phyloP scores from a whole-genome alignment of 2,329 filamentous ascomycete species.

The Alternaria infectoria region DNA sequence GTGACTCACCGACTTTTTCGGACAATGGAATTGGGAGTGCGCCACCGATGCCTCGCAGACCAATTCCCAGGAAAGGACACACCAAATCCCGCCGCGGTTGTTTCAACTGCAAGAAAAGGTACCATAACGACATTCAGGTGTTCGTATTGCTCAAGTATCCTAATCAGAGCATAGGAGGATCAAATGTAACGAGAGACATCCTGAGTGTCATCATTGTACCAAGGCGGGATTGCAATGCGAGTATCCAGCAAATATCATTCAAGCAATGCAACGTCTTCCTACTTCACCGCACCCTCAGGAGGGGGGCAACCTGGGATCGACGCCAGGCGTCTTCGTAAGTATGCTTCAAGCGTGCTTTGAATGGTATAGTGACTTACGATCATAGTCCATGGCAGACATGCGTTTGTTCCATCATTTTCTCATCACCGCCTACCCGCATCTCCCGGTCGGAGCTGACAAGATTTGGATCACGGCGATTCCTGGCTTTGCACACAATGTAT shows the following conservation, averaged over 20 bases:
- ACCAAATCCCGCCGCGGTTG: slow-evolving; percentile 71
- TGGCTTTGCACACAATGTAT: slow-evolving; percentile 69
- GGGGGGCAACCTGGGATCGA: slow-evolving; percentile 37
- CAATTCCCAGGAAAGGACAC: slow-evolving; percentile 61
- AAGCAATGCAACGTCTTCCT: slow-evolving; percentile 30
- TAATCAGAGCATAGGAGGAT: slow-evolving; percentile 60
- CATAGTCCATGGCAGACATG: slow-evolving; percentile 63
- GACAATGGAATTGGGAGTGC: slow-evolving; percentile 25
- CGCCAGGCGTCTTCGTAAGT: slow-evolving; percentile 44
- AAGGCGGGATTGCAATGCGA: slow-evolving; percentile 69
- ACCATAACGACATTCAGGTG: not conserved
- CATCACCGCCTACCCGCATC: slow-evolving; percentile 65
- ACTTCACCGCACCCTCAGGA: slow-evolving; percentile 34
- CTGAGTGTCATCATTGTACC: slow-evolving; percentile 67
- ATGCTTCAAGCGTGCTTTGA: slow-evolving; percentile 4
- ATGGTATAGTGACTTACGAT: slow-evolving; percentile 18
- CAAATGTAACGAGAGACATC: slow-evolving; percentile 72
- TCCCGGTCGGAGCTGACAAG: slow-evolving; percentile 69
- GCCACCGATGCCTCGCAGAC: slow-evolving; percentile 40
- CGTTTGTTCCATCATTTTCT: slow-evolving; percentile 73
- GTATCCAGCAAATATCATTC: slow-evolving; percentile 59
- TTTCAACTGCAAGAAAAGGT: slow-evolving; percentile 65
- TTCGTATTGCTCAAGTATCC: not conserved
- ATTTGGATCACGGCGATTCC: slow-evolving; percentile 73
- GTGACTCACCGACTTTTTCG: slow-evolving; percentile 39